These are phyloP conservation scores for Yamadazyma paraphyllophila DNA, from an alignment of 805 yeast species.

Conservation along the genomic window DNA sequence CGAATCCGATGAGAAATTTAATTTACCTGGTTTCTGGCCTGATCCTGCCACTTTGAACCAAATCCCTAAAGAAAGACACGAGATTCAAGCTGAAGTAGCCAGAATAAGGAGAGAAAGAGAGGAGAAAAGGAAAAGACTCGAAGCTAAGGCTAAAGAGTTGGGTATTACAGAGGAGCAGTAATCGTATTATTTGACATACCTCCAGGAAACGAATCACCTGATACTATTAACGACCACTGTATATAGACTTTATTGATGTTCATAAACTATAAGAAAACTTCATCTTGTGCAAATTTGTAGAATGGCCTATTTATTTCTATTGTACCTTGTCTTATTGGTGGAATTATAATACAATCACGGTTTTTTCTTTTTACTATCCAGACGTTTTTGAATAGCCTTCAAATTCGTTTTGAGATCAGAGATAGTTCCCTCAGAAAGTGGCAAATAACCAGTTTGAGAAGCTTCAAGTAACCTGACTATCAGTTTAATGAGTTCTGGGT, in stretches of 20 bases:
- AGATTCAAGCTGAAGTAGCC: conserved; percentile 87
- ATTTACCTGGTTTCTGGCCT: conserved; percentile 95
- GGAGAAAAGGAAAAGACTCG: conserved; percentile 71
- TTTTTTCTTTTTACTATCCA: not conserved
- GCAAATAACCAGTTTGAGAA: conserved; percentile 18
- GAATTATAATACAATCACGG: not conserved
- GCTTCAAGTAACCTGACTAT: conserved; percentile 21
- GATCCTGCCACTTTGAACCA: conserved; percentile 89
- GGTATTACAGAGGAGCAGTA: conserved; percentile 53
- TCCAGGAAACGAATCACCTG: not conserved
- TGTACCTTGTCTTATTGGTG: not conserved
- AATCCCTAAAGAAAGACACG: conserved; percentile 90
- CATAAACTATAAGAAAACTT: not conserved
- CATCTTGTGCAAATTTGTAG: too few relatives aligned
- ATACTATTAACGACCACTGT: not conserved
- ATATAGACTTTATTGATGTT: not conserved
- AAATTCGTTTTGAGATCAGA: conserved; percentile 27
- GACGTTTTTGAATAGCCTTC: conserved; percentile 8
- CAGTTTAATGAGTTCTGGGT: conserved; percentile 12
- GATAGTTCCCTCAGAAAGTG: conserved; percentile 18
- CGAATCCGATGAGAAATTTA: conserved; percentile 83
- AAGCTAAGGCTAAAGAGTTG: conserved; percentile 64
- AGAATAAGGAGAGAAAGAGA: conserved; percentile 74
- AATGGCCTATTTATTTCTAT: not conserved
- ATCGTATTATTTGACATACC: not conserved